Conservation (phyloP, 768 basidiomycete species). For the Leccinum longicurvipes region DNA sequence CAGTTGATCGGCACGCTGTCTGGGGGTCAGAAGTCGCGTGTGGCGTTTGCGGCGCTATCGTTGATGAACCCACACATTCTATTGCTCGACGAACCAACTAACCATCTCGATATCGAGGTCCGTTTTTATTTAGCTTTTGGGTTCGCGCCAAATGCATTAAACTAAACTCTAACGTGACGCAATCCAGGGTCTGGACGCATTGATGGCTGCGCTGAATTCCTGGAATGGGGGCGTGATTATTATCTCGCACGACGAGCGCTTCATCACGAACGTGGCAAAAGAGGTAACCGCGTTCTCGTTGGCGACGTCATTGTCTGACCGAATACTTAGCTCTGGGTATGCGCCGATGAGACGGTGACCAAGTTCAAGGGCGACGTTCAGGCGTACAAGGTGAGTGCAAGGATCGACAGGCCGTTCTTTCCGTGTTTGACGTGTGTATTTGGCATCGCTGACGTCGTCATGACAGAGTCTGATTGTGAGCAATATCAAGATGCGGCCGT, state of each 20-base stretch:
- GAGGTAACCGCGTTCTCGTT: constrained; percentile 45
- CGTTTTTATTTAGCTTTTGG: not conserved
- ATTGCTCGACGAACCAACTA: constrained; percentile 95
- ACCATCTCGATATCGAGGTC: constrained; percentile 94
- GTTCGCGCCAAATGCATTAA: not conserved
- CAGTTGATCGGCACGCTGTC: constrained; percentile 89
- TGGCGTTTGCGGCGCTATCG: constrained; percentile 86
- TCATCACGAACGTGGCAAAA: constrained; percentile 85
- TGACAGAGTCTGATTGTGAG: constrained; percentile 69
- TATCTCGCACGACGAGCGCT: constrained; percentile 94
- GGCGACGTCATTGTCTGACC: not conserved
- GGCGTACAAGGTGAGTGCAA: constrained; percentile 71
- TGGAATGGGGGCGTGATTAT: constrained; percentile 94
- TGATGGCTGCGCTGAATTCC: constrained; percentile 74
- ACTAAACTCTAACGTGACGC: constrained; percentile 1
- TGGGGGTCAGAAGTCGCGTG: constrained; percentile 95
- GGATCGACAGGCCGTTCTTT: not conserved
- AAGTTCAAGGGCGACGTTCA: constrained; percentile 91
- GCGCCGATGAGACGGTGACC: constrained; percentile 73
- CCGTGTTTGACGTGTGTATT: not conserved
- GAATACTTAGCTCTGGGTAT: constrained; percentile 79
- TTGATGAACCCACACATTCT: constrained; percentile 89
- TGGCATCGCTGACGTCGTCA: constrained; percentile 7
- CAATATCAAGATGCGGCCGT: constrained; percentile 61
- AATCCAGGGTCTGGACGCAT: constrained; percentile 85